Base-by-base conservation (phyloP, 495 filamentous ascomycete species). In the Podospora bellae-mahoneyi region DNA sequence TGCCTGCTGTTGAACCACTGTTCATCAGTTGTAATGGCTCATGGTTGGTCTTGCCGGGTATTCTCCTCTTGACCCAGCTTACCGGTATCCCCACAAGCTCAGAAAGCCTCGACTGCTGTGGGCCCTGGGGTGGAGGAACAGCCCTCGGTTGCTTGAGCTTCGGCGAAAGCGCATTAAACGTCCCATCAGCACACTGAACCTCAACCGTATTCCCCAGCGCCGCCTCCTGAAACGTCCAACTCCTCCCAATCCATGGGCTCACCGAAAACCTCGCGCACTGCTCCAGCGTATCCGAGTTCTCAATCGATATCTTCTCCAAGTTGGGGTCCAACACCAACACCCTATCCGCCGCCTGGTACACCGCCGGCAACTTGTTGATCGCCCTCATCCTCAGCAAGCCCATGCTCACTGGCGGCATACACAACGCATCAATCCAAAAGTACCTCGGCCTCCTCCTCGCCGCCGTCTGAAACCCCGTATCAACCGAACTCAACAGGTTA, bases 371-470 rank as follows among this genome's bases (percentile, higher is more conserved):
- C 27, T 69, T 72, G 66, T 73, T 74, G 57, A 74, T 69, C 27
- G 73, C 73, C 16, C 64, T 65, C 18, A 69, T 58, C 28, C 73
- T 55, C 3, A 64, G 30, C 30, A 69, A 64, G 16, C 30, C 55
- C 0, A 65, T 26, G 3, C 61, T 66, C 15, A 44, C 68, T 0
- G 64, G 64, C 10, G 73, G 73, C 64, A 74, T 72, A 7, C 73
- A 74, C 10, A 74, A 39, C 10, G 68, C 71, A 20, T 74, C 73
- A 15, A 74, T 72, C 73, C 73, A 74, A 30, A 74, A 68, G 48
- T 66, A 74, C 3, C 53, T 72, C 1, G 73, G 61, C 19, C 60
- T 34, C 27, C 44, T 39, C 1, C 63, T 15, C 53, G 44, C 60
- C 1, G 69, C 65, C 13, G 60, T n/a, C 48, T 71, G 72, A 34